A percentile compares a stretch with the other conserved stretches of the same genome.
phyloP scores from a whole-genome alignment of 1,284 basidiomycete species.

The Vanrija pseudolonga region DNA sequence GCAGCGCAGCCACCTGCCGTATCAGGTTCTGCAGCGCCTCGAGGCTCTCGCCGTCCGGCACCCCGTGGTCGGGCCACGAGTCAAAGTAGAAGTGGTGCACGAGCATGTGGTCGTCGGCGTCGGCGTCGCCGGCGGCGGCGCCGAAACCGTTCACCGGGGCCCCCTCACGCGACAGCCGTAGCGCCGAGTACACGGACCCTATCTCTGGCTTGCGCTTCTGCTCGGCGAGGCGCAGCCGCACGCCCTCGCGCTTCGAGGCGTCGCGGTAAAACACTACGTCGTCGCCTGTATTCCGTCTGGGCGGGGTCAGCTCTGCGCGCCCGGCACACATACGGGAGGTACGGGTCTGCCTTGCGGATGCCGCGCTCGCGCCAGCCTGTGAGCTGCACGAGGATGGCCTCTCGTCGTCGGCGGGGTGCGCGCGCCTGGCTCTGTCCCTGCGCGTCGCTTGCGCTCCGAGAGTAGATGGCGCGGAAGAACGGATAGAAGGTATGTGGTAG shows the following conservation, averaged over 20 bases:
- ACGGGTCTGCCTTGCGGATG: constrained; percentile 38
- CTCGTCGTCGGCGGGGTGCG: neutral
- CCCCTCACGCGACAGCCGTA: neutral
- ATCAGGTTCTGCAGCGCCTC: constrained; percentile 22
- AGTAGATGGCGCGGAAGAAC: constrained; percentile 36
- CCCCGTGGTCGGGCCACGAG: constrained; percentile 46
- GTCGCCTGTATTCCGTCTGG: neutral
- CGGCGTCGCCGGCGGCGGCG: neutral
- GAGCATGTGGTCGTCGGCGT: constrained; percentile 6
- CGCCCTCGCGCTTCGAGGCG: neutral
- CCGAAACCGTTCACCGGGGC: neutral
- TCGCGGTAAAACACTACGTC: neutral
- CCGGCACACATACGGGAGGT: constrained; percentile 27
- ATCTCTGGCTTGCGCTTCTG: neutral
- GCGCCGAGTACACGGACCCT: constrained; percentile 14
- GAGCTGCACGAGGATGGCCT: constrained; percentile 40
- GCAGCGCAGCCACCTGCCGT: constrained; percentile 20
- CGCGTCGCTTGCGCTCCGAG: constrained; percentile 14
- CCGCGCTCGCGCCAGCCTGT: constrained; percentile 41
- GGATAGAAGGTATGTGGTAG: constrained; percentile 27
- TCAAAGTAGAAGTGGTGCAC: constrained; percentile 40
- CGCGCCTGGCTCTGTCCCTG: neutral
- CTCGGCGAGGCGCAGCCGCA: neutral
- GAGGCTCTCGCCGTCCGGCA: constrained; percentile 30
- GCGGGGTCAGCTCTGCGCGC: neutral